phyloP scores from a whole-genome alignment of 2,329 filamentous ascomycete genomes.

The Clonostachys sp. region DNA sequence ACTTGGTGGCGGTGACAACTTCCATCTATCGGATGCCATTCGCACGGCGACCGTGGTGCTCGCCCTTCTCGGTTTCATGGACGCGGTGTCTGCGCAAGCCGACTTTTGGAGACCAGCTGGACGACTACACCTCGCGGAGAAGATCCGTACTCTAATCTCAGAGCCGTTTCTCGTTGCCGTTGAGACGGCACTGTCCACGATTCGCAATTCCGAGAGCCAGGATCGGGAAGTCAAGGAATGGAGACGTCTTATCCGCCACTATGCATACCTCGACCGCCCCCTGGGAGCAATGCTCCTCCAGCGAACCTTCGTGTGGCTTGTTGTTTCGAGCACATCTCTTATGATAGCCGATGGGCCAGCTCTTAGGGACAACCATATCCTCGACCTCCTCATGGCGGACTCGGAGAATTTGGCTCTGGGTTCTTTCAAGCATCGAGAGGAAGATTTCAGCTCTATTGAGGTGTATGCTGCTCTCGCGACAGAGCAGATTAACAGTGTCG shows the following conservation, averaged over 20 bases:
- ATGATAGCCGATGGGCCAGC: constrained; percentile 60
- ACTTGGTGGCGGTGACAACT: constrained; percentile 49
- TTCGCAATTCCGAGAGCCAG: constrained; percentile 70
- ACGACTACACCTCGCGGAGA: constrained; percentile 67
- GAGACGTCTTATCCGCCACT: constrained; percentile 82
- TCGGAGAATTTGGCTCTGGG: neutral
- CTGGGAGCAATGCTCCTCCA: constrained; percentile 89
- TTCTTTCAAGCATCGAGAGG: constrained; percentile 23
- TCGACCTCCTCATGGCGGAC: constrained; percentile 68
- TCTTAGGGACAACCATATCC: constrained; percentile 58
- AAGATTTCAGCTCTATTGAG: constrained; percentile 52
- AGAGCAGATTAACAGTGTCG: constrained; percentile 81
- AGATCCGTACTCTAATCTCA: constrained; percentile 69
- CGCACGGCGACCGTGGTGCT: constrained; percentile 72
- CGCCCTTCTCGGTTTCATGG: constrained; percentile 85
- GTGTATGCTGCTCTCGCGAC: constrained; percentile 67
- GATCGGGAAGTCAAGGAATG: constrained; percentile 72
- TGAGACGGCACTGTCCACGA: constrained; percentile 85
- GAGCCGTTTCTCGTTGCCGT: constrained; percentile 82
- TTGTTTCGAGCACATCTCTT: constrained; percentile 74
- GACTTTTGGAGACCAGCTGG: constrained; percentile 78
- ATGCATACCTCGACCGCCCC: constrained; percentile 73
- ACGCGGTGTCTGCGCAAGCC: constrained; percentile 72
- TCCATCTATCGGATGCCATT: constrained; percentile 61
- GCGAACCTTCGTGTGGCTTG: constrained; percentile 79